Base-by-base conservation (phyloP, 768 basidiomycete species). In the Boletus edulis region DNA sequence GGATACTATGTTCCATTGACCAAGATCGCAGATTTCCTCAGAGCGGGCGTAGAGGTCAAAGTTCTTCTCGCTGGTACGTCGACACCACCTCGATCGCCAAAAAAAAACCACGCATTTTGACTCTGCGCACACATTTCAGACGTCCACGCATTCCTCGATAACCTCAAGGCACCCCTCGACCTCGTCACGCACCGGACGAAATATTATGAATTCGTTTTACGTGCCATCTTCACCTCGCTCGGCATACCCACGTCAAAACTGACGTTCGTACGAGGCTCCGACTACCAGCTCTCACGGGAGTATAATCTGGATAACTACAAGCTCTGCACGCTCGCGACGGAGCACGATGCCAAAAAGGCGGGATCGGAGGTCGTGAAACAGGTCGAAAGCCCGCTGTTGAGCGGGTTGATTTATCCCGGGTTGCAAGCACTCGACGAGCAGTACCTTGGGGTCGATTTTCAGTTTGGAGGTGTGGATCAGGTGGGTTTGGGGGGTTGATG, bases 281-380 rank as follows among this genome's bases (percentile, higher is more conserved):
- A 88, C 58, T 95, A 95, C 83, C 95, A 99, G 68, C 83, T 98
- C 55, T 84, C 86, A 0, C 80, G 78, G 39, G 94, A 96, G 60
- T 99, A 96, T 80, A 97, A 87, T 63, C 79, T 98, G 65, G 97
- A 98, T 74, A 91, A 95, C 67, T 98, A 94, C 83, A 82, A 82
- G 63, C 82, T 98, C 46, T 91, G 88, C 63, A 84, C 96, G 18
- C 87, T 84, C 55, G 94, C 96, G 18, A 85, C 92, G 2, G 93
- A 98, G 62, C 94, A 96, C 71, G 97, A 98, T 62, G 94, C 96
- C 24, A 96, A 96, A 71, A 97, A 97, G 72, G 97, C 97, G 0
- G 97, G 97, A 7, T 96, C 97, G 3, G 97, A 99, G 70, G 97
- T 98, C 52, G 97, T 99, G 62, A 98, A 98, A 72, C 96, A 98